A percentile compares a stretch with the other conserved stretches of the same genome.
Conservation (phyloP, 768 basidiomycete species). For the Suillus fuscotomentosus region DNA sequence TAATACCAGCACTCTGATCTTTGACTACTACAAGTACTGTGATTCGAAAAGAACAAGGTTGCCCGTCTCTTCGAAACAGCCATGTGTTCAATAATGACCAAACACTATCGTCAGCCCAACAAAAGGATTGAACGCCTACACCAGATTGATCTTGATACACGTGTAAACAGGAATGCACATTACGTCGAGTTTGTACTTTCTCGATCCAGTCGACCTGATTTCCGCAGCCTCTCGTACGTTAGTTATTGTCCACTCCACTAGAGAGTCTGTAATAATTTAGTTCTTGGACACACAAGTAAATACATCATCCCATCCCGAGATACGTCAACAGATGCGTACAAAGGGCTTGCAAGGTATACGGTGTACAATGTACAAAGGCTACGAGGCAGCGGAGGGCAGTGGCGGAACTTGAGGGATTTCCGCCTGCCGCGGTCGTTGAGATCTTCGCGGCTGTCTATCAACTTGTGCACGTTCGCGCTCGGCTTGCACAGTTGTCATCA, state of each 20-base stretch:
- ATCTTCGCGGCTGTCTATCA: slow-evolving; percentile 56
- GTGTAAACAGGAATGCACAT: not conserved
- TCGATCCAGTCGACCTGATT: not conserved
- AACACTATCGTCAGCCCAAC: not conserved
- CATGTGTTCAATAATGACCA: not conserved
- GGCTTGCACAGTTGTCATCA: slow-evolving; percentile 77
- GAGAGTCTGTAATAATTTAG: not conserved
- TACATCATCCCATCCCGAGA: slow-evolving; percentile 12
- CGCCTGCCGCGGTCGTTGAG: slow-evolving; percentile 48
- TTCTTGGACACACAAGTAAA: not conserved
- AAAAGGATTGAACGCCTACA: not conserved
- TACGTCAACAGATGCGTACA: slow-evolving; percentile 4
- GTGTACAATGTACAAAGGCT: slow-evolving; percentile 11
- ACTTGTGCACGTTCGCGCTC: slow-evolving; percentile 77
- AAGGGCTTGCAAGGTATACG: slow-evolving; percentile 23
- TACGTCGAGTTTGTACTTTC: not conserved
- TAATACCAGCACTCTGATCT: not conserved
- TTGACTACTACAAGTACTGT: not conserved
- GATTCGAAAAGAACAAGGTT: not conserved
- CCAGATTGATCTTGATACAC: not conserved
- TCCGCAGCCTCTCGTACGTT: not conserved
- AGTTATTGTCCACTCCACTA: not conserved
- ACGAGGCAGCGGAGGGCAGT: slow-evolving; percentile 24
- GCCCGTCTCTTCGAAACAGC: not conserved
- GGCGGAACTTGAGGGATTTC: slow-evolving; percentile 27